Percentiles rank a stretch among this genome's conserved stretches.
phyloP scores from a whole-genome alignment of 148 eudicot species.

The Amaranthus hypochondriacus region DNA sequence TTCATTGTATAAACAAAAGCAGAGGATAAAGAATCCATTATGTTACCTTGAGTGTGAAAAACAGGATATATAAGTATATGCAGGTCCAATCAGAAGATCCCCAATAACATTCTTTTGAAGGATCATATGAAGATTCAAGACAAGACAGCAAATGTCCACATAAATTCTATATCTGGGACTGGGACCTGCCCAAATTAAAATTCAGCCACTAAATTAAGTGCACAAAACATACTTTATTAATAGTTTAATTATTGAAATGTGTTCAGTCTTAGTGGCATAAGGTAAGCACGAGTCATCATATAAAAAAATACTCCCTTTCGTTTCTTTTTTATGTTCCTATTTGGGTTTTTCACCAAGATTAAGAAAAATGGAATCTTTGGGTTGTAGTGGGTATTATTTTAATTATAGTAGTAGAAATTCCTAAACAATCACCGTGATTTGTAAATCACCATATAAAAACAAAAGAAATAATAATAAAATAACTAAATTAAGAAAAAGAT shows the following conservation, averaged over 20 bases:
- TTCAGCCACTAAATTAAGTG: not conserved
- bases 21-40: not conserved
- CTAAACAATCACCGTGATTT: too few relatives aligned
- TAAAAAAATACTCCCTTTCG: not conserved
- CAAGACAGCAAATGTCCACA: not conserved
- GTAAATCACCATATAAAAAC: too few relatives aligned
- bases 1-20: not conserved
- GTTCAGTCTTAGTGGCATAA: not conserved
- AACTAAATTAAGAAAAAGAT: too few relatives aligned
- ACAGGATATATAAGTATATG: not conserved
- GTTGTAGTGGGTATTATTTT: too few relatives aligned
- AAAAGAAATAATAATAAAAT: too few relatives aligned
- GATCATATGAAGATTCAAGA: slow-evolving; percentile 7
- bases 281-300: slow-evolving; percentile 9
- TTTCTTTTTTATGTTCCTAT: too few relatives aligned
- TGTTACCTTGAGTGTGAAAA: not conserved
- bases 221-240: slow-evolving; percentile 4
- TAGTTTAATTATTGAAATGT: not conserved
- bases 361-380: too few relatives aligned
- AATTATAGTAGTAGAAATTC: too few relatives aligned
- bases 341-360: too few relatives aligned
- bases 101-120: slow-evolving; percentile 2
- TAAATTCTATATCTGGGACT: not conserved
- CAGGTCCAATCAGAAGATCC: slow-evolving; percentile 15
- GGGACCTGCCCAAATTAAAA: not conserved